Evolutionary conservation across 1,139 yeast genomes (phyloP).

Genomic region (Saccharomycopsis hybrid): DNA sequence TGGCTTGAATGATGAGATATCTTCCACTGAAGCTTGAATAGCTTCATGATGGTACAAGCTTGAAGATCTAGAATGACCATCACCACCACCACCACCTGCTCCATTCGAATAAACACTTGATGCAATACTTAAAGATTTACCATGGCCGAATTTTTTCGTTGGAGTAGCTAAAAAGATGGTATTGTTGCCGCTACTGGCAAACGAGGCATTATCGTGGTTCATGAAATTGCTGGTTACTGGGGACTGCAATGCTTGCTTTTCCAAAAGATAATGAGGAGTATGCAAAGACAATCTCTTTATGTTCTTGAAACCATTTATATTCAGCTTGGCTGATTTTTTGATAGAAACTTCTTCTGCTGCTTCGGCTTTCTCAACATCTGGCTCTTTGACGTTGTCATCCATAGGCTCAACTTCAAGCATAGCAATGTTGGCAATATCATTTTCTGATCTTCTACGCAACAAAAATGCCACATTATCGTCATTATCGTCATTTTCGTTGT

Average conservation of each 20-base stretch:
- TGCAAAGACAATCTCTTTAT: constrained; percentile 15
- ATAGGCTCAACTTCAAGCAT: constrained; percentile 14
- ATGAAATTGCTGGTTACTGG: not conserved
- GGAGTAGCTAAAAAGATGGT: constrained; percentile 15
- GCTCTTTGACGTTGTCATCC: not conserved
- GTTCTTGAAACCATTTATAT: not conserved
- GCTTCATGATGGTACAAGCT: constrained; percentile 12
- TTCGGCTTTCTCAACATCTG: not conserved
- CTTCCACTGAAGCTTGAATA: constrained; percentile 2
- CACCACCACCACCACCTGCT: not conserved
- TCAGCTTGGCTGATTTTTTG: not conserved
- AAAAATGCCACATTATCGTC: not conserved
- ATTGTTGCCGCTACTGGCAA: constrained; percentile 1
- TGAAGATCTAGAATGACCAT: constrained; percentile 14
- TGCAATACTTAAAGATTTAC: constrained; percentile 14
- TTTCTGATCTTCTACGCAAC: constrained; percentile 16
- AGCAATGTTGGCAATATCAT: constrained; percentile 16
- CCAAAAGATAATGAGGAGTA: constrained; percentile 14
- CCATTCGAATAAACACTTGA: constrained; percentile 18
- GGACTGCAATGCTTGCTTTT: not conserved
- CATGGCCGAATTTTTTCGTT: constrained; percentile 16
- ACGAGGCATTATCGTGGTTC: not conserved
- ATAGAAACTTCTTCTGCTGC: not conserved
- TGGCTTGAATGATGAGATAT: not conserved
- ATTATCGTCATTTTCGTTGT: too few relatives aligned